Evolutionary conservation across 176 grass and related monocot species (phyloP).

Genomic region (Elaeis guineensis): DNA sequence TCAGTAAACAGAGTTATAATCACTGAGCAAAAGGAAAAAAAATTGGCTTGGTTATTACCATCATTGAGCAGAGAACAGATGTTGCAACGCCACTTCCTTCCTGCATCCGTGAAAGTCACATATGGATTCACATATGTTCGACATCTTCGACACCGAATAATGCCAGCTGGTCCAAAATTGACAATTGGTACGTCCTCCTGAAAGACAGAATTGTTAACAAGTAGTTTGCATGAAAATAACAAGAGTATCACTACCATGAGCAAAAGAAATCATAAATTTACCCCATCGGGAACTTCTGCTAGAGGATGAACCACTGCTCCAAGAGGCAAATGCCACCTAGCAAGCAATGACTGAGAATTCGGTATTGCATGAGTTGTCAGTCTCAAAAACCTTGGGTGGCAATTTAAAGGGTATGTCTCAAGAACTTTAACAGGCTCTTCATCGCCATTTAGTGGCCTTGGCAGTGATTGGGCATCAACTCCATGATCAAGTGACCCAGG

Average conservation of each 20-base stretch:
- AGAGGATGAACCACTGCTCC: conserved; percentile 81
- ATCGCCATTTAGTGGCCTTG: conserved; percentile 74
- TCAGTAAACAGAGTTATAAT: no score
- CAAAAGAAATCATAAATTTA: conserved; percentile 23
- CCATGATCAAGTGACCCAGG: conserved; percentile 73
- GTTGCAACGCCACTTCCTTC: conserved; percentile 97
- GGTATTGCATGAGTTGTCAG: conserved; percentile 83
- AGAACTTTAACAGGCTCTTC: conserved; percentile 59
- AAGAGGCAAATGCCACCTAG: conserved; percentile 96
- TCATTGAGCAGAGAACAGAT: conserved; percentile 93
- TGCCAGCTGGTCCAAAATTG: conserved; percentile 81
- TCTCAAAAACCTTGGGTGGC: conserved; percentile 80
- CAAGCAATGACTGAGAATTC: conserved; percentile 71
- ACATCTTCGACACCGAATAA: conserved; percentile 91
- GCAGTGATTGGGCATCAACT: conserved; percentile 55
- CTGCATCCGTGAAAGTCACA: conserved; percentile 78
- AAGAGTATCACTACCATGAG: no score
- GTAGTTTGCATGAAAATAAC: no score
- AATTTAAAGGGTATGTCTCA: conserved; percentile 64
- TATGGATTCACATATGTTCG: conserved; percentile 97
- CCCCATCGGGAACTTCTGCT: conserved; percentile 85
- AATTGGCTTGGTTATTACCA: conserved; percentile 25
- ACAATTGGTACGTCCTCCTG: conserved; percentile 81
- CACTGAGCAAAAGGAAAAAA: no score
- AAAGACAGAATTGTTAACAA: not conserved